phyloP scores from a whole-genome alignment of 2,329 filamentous ascomycete genomes.

The Fusarium redolens region DNA sequence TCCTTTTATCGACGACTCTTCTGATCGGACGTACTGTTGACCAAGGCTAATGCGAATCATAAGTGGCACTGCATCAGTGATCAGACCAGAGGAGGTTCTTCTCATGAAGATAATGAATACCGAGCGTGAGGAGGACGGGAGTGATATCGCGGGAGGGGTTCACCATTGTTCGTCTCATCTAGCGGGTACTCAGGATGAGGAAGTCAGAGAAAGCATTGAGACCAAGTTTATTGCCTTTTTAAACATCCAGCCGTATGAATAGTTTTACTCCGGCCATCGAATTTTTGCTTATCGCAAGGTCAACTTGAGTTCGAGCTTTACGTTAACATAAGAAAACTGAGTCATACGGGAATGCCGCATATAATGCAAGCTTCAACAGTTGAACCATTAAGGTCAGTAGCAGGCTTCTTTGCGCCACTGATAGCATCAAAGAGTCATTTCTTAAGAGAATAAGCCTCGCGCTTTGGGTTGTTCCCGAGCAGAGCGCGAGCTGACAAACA shows the following conservation, averaged over 20 bases:
- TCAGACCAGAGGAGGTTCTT: not conserved
- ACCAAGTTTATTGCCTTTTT: not conserved
- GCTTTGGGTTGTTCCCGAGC: not conserved
- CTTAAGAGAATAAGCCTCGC: too few species aligned
- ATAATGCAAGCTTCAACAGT: too few species aligned
- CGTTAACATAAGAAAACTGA: too few species aligned
- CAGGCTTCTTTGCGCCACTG: too few species aligned
- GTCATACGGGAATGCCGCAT: too few species aligned
- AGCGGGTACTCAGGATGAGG: not conserved
- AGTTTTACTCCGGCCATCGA: too few species aligned
- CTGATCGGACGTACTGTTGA: not conserved
- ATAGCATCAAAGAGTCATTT: too few species aligned
- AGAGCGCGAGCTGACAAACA: not conserved
- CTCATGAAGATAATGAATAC: not conserved
- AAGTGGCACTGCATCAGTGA: not conserved
- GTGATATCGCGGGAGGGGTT: not conserved
- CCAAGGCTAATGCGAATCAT: not conserved
- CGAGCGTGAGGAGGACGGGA: not conserved
- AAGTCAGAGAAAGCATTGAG: not conserved
- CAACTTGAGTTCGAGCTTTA: too few species aligned
- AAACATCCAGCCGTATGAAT: not conserved
- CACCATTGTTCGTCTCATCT: not conserved
- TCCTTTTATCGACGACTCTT: too few species aligned
- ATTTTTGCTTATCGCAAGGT: too few species aligned
- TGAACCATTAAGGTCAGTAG: too few species aligned